phyloP scores from a whole-genome alignment of 2,329 filamentous ascomycete genomes.

The Sclerotinia sclerotiorum region DNA sequence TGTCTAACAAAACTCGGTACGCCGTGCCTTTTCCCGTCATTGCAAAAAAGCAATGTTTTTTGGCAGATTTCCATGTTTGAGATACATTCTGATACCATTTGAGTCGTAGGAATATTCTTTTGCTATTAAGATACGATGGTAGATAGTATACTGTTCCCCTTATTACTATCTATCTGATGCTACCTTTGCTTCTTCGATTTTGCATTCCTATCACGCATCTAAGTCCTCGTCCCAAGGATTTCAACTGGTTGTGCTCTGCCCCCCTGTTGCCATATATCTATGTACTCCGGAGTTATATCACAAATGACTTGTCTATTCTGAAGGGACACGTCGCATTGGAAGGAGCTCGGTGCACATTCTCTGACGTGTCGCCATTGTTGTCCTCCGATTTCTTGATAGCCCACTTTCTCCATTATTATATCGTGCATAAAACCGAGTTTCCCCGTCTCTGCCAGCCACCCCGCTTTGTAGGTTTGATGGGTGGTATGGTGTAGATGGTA shows the following conservation, averaged over 20 bases:
- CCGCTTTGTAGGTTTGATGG: slow-evolving; percentile 10
- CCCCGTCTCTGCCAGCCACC: slow-evolving; percentile 3
- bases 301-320: background rate
- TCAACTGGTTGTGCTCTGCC: background rate
- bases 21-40: background rate
- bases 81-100: background rate
- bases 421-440: slow-evolving; percentile 16
- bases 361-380: slow-evolving; percentile 20
- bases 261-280: background rate
- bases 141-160: background rate
- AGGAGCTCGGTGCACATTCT: slow-evolving; percentile 4
- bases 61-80: background rate
- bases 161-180: background rate
- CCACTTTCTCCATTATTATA: slow-evolving; percentile 19
- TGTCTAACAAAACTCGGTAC: background rate
- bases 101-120: background rate
- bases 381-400: slow-evolving; percentile 9
- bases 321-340: slow-evolving; percentile 10
- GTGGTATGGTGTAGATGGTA: background rate
- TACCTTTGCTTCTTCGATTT: background rate
- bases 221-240: background rate
- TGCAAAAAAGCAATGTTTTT: background rate
- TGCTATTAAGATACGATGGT: background rate
- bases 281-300: too few species aligned
- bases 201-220: background rate